Evolutionary conservation across 2,329 filamentous ascomycete genomes (phyloP).

Genomic region (Chalaropsis ovoidea): DNA sequence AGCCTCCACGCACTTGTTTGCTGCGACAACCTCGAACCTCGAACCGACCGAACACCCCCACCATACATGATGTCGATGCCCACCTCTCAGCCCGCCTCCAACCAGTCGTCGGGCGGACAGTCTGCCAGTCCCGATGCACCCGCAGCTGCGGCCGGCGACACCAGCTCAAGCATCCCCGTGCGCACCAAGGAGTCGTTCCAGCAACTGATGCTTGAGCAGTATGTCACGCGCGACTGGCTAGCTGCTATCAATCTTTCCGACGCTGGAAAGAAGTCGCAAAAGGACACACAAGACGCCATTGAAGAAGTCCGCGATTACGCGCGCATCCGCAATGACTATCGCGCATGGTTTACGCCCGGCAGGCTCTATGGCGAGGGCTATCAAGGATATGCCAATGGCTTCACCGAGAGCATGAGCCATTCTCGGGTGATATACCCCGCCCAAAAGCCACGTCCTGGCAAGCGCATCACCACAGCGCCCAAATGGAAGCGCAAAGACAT

Average conservation of each 20-base stretch:
- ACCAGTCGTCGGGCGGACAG: conserved; percentile 1
- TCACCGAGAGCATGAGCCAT: conserved; percentile 60
- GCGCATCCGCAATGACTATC: conserved; percentile 46
- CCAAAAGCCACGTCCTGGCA: conserved; percentile 65
- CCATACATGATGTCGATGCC: conserved; percentile 20
- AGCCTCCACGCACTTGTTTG: conserved; percentile 26
- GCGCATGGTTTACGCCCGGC: conserved; percentile 46
- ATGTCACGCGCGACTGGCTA: conserved; percentile 45
- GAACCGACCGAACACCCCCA: conserved; percentile 25
- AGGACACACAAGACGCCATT: conserved; percentile 52
- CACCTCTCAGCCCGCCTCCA: conserved; percentile 6
- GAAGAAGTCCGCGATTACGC: conserved; percentile 62
- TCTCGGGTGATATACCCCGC: conserved; percentile 69
- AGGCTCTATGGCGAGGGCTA: conserved; percentile 66
- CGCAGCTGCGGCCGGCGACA: conserved; percentile 30
- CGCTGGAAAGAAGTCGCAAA: conserved; percentile 44
- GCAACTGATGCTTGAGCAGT: conserved; percentile 45
- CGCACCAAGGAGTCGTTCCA: conserved; percentile 50
- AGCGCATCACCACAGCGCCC: conserved; percentile 61
- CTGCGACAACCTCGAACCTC: conserved; percentile 28
- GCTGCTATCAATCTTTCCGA: conserved; percentile 44
- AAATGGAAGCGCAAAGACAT: conserved; percentile 71
- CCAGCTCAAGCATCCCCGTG: conserved; percentile 31
- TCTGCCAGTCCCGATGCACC: conserved; percentile 28
- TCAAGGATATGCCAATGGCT: conserved; percentile 76